Evolutionary conservation across 2,329 filamentous ascomycete species (phyloP).

Genomic region (Ophiostoma australiae): DNA sequence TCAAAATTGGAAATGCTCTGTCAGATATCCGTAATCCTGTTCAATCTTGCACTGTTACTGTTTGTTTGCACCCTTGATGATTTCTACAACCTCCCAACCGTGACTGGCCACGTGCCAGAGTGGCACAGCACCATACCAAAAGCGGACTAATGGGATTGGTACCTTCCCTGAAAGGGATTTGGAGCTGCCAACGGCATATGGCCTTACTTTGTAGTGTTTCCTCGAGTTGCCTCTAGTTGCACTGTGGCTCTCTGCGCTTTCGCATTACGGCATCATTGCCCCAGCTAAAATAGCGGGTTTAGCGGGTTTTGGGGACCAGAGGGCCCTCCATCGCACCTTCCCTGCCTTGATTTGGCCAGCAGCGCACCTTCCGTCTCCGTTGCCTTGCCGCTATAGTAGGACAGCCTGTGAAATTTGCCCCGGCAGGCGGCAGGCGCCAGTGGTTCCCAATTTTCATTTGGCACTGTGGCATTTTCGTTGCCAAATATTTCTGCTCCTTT

Average conservation of each 20-base stretch:
- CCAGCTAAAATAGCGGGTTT: constrained; percentile 6
- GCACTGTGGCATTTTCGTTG: constrained; percentile 12
- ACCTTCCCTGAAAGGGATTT: neutral
- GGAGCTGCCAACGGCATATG: neutral
- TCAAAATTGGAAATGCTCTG: neutral
- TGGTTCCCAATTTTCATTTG: constrained; percentile 20
- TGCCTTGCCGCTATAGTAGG: neutral
- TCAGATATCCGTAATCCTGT: neutral
- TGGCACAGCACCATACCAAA: neutral
- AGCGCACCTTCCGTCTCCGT: neutral
- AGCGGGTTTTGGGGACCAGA: neutral
- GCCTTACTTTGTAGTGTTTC: neutral
- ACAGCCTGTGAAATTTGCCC: constrained; percentile 22
- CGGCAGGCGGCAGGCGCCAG: constrained; percentile 20
- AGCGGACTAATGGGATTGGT: neutral
- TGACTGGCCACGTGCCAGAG: constrained; percentile 29
- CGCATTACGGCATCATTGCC: neutral
- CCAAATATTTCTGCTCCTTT: constrained; percentile 20
- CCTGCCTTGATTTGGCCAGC: constrained; percentile 11
- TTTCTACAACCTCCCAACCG: constrained; percentile 23
- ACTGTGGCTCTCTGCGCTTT: neutral
- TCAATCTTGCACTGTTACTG: neutral
- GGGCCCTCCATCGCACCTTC: constrained; percentile 6
- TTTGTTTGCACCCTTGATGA: neutral
- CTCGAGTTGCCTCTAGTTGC: neutral